Evolutionary conservation across 192 early-diverging fungal species (phyloP), one percentile per base, ranked within the genome.

Genomic region (Coemansia sp.): DNA sequence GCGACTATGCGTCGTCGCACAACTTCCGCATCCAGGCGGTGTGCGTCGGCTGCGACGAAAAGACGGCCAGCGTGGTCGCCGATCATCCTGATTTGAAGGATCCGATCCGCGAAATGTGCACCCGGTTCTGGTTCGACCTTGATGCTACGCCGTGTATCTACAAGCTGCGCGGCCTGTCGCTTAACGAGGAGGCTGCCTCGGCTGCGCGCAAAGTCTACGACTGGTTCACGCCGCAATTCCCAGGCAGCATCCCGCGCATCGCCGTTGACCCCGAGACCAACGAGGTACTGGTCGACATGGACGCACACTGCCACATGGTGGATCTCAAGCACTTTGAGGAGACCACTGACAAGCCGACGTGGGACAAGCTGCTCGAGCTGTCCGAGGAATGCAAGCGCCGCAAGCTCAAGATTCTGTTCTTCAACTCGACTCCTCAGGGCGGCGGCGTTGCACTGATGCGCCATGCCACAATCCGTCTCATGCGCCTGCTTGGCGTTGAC

Each of bases 381-480:
- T 72, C 83, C 26, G 57, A 74, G 3, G 79, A 85, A 63, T 79
- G 83, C 65, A 85, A 80, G 65, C 62, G 75, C 21, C 84, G 79
- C 62, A 78, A 86, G n/a, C 68, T 91, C 23, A 77, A 73, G 42
- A 79, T 89, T 38, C 68, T 86, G 38, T 93, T 85, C 66, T 92
- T 93, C 74, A 92, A 87, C 74, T 89, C 91, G 21, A 93, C 92
- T 8, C 87, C 90, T 15, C 91, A 93, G 65, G 92, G 92, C 31
- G 92, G 92, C 42, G 92, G 92, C 36, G 91, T 93, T 25, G 91
- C 91, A n/a, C 78, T 93, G 51, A 93, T 93, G 92, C 85, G 92
- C 40, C 92, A 93, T 61, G 90, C 92, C 12, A 75, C 88, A 7
- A 79, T 93, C 36, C 86, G 92, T 31, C 79, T 91, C 58, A 82